Conservation (phyloP, 176 grass and related monocot species). For the Avena insularis region DNA sequence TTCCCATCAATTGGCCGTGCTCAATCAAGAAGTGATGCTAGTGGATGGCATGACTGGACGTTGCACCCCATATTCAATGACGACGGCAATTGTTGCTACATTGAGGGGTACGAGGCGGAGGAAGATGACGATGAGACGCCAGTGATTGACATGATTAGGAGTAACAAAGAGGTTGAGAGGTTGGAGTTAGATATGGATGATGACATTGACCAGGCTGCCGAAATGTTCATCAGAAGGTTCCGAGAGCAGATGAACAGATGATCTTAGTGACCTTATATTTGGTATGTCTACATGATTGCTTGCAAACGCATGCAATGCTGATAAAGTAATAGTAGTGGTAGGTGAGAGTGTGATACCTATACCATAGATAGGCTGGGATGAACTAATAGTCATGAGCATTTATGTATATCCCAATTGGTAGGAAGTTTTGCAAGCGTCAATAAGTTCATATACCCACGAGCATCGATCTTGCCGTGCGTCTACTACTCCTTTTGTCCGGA, state of each 20-base stretch:
- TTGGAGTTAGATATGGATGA: constrained; percentile 70
- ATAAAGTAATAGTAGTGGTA: background rate
- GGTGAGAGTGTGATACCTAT: background rate
- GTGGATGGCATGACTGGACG: constrained; percentile 44
- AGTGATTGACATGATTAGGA: constrained; percentile 71
- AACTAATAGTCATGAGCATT: no score
- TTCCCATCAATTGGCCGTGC: constrained; percentile 14
- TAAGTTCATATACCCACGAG: no score
- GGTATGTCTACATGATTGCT: background rate
- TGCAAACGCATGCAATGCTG: background rate
- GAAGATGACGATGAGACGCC: constrained; percentile 24
- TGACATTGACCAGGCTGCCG: constrained; percentile 68
- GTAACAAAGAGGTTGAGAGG: constrained; percentile 47
- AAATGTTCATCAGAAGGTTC: constrained; percentile 76
- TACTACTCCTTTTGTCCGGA: no score
- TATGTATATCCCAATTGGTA: no score
- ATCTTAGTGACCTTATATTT: constrained; percentile 8
- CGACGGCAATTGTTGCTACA: constrained; percentile 25
- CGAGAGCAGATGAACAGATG: constrained; percentile 57
- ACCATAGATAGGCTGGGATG: no score
- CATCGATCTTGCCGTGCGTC: no score
- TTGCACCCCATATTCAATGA: constrained; percentile 44
- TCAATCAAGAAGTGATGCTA: background rate
- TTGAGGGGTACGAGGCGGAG: background rate
- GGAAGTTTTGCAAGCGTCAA: no score